Percentiles rank a stretch among this genome's conserved stretches.
Conservation (phyloP, 2,329 filamentous ascomycete species). For the Cryphonectria parasitica region DNA sequence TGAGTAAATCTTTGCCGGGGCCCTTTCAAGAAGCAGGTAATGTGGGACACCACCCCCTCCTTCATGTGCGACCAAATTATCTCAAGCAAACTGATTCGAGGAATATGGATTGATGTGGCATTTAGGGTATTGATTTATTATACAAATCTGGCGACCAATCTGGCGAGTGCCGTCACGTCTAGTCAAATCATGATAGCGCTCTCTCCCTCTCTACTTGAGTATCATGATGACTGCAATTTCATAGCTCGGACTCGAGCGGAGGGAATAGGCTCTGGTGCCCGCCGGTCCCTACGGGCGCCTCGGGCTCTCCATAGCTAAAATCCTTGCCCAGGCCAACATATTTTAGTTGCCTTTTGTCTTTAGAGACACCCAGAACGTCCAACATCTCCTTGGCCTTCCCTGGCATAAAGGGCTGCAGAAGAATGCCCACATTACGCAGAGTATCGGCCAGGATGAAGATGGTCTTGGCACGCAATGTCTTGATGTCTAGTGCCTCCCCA, state of each 20-base stretch:
- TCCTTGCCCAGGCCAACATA: conserved; percentile 69
- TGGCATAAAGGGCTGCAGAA: conserved; percentile 92
- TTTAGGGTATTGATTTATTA: background rate
- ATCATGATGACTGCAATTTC: background rate
- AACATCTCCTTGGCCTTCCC: conserved; percentile 72
- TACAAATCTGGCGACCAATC: background rate
- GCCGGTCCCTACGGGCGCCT: conserved; percentile 40
- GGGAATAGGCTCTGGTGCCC: conserved; percentile 56
- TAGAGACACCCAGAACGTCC: conserved; percentile 74
- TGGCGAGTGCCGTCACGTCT: background rate
- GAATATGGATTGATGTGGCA: background rate
- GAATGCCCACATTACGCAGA: conserved; percentile 77
- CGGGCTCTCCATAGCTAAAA: conserved; percentile 64
- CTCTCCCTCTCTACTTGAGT: conserved; percentile 24
- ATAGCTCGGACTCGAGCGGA: conserved; percentile 48
- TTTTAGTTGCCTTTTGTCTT: conserved; percentile 63
- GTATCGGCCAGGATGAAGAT: conserved; percentile 77
- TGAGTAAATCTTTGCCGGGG: background rate
- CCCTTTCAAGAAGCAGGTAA: background rate
- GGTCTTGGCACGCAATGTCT: conserved; percentile 46
- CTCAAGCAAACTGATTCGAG: background rate
- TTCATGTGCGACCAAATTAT: background rate
- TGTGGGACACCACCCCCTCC: background rate
- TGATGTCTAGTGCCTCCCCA: conserved; percentile 47
- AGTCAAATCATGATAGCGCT: background rate